Evolutionary conservation across 805 yeast species (phyloP).

Genomic region (Wickerhamiella azymoides): DNA sequence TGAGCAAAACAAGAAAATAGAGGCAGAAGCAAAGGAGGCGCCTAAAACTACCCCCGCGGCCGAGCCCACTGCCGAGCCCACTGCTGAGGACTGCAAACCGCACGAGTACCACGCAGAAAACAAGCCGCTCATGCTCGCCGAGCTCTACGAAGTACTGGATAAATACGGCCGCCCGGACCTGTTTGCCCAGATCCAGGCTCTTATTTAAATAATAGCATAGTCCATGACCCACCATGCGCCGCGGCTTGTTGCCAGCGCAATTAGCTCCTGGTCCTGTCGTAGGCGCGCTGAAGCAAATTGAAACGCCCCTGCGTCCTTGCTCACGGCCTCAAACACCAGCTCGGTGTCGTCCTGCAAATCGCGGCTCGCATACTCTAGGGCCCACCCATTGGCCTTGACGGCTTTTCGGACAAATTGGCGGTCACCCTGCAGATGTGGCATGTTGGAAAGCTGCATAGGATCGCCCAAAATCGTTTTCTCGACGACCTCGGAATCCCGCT

Average conservation of each 20-base stretch:
- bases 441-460: background rate
- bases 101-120: background rate
- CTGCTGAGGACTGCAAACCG: background rate
- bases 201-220: background rate
- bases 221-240: background rate
- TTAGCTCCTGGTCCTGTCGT: background rate
- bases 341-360: background rate
- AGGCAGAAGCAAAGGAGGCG: background rate
- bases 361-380: background rate
- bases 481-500: too few species aligned
- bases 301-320: background rate
- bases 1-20: background rate
- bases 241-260: background rate
- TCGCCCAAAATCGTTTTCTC: too few species aligned
- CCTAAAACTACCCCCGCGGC: background rate
- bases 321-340: background rate
- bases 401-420: background rate
- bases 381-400: background rate
- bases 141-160: background rate
- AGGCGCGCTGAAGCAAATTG: background rate
- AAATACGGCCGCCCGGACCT: conserved; percentile 2
- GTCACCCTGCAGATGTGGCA: background rate
- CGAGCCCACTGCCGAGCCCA: background rate
- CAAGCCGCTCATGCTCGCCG: background rate
- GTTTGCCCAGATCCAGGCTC: background rate